Conservation (phyloP, 2,329 filamentous ascomycete genomes). For the Colletotrichum theobromicola region DNA sequence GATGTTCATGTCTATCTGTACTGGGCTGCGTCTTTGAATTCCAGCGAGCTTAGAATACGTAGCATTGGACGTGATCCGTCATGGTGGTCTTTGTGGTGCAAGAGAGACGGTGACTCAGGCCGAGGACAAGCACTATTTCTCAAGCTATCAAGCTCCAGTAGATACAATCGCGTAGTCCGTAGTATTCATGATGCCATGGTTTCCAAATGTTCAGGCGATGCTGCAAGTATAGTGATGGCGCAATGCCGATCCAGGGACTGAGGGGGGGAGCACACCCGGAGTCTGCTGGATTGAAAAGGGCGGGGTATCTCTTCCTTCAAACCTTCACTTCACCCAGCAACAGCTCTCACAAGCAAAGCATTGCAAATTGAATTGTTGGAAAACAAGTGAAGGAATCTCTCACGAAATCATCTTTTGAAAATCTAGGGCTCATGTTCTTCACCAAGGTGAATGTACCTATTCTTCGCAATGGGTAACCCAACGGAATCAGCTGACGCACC, state of each 20-base stretch:
- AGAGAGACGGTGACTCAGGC: not conserved
- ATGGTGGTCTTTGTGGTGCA: not conserved
- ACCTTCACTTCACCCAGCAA: not conserved
- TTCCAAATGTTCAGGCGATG: not conserved
- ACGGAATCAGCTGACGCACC: not conserved
- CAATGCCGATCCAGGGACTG: not conserved
- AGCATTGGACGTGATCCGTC: not conserved
- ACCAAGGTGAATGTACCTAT: constrained; percentile 22
- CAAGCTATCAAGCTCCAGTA: not conserved
- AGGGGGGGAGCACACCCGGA: not conserved
- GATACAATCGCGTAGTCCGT: not conserved
- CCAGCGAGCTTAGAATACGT: not conserved
- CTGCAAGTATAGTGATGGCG: not conserved
- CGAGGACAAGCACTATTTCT: not conserved
- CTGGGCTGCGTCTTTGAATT: not conserved
- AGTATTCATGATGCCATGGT: not conserved
- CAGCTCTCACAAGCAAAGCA: not conserved
- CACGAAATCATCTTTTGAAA: not conserved
- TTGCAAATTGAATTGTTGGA: not conserved
- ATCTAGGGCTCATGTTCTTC: constrained; percentile 9
- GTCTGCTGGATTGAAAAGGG: not conserved
- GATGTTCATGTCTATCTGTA: not conserved
- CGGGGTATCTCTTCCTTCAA: not conserved
- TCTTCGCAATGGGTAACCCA: not conserved
- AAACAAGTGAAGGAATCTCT: not conserved